phyloP scores from a whole-genome alignment of 768 basidiomycete genomes.

The Tylopilus sp. region DNA sequence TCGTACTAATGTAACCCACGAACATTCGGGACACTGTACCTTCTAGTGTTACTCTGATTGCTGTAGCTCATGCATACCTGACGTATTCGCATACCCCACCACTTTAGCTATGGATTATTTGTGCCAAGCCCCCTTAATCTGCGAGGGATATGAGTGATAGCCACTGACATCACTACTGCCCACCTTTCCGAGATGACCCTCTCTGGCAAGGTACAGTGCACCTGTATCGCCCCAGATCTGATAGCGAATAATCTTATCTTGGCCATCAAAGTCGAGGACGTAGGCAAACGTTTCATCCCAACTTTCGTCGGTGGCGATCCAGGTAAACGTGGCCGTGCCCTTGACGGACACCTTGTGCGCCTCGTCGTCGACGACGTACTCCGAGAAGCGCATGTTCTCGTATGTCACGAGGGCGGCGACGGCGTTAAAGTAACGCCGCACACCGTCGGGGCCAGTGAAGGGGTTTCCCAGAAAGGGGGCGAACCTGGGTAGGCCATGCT shows the following conservation, averaged over 20 bases:
- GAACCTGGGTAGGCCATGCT: constrained; percentile 51
- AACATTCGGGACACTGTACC: constrained; percentile 13
- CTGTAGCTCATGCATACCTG: constrained; percentile 1
- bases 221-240: constrained; percentile 71
- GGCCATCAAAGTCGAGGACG: constrained; percentile 56
- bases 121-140: background rate
- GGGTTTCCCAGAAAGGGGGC: constrained; percentile 59
- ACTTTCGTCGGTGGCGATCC: constrained; percentile 47
- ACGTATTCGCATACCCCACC: constrained; percentile 7
- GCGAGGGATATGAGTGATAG: background rate
- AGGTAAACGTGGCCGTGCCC: constrained; percentile 54
- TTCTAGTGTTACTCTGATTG: background rate
- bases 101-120: background rate
- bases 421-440: constrained; percentile 47
- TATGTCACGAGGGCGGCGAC: constrained; percentile 46
- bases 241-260: constrained; percentile 52
- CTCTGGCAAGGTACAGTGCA: constrained; percentile 56
- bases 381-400: constrained; percentile 50
- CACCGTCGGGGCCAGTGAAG: constrained; percentile 43
- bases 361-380: constrained; percentile 52
- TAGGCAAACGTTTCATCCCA: constrained; percentile 66
- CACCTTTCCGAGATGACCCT: constrained; percentile 37
- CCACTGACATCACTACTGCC: background rate
- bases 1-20: constrained; percentile 16
- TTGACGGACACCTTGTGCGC: constrained; percentile 50